phyloP scores from a whole-genome alignment of 2,329 filamentous ascomycete species.

The Penicillium sclerotiorum region DNA sequence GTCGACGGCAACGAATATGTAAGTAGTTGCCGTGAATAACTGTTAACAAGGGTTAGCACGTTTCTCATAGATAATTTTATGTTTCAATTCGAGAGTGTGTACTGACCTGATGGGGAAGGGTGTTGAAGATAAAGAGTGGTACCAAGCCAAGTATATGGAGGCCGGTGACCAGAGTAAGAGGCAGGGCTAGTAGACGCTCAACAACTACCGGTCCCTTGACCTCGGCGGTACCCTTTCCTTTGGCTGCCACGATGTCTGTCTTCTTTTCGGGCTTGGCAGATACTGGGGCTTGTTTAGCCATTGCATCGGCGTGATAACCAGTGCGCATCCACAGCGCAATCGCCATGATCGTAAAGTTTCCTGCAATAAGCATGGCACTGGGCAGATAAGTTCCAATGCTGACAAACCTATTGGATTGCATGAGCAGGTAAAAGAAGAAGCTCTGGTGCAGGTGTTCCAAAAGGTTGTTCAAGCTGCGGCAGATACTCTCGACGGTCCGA shows the following conservation, averaged over 20 bases:
- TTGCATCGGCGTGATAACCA: conserved; percentile 55
- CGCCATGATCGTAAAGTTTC: conserved; percentile 93
- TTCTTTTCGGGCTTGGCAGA: conserved; percentile 22
- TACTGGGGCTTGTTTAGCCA: conserved; percentile 17
- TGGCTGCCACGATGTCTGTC: neutral
- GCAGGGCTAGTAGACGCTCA: conserved; percentile 47
- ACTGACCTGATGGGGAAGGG: conserved; percentile 66
- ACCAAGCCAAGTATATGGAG: conserved; percentile 77
- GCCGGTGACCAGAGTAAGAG: conserved; percentile 70
- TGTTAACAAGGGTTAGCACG: conserved; percentile 34
- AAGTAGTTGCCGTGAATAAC: conserved; percentile 64
- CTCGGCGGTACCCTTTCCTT: conserved; percentile 9
- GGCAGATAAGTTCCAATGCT: conserved; percentile 97
- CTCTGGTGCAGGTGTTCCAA: conserved; percentile 97
- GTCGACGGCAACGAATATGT: conserved; percentile 59
- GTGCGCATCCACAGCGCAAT: conserved; percentile 93
- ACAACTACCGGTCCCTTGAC: conserved; percentile 17
- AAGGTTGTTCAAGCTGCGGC: conserved; percentile 92
- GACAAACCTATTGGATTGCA: conserved; percentile 89
- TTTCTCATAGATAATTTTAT: conserved; percentile 14
- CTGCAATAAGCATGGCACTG: conserved; percentile 94
- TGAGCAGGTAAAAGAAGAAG: conserved; percentile 98
- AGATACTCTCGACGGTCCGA: conserved; percentile 83
- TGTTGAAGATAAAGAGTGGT: conserved; percentile 86
- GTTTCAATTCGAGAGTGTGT: neutral